Conservation (phyloP, 345 rosid genomes). For the Mercurialis annua region DNA sequence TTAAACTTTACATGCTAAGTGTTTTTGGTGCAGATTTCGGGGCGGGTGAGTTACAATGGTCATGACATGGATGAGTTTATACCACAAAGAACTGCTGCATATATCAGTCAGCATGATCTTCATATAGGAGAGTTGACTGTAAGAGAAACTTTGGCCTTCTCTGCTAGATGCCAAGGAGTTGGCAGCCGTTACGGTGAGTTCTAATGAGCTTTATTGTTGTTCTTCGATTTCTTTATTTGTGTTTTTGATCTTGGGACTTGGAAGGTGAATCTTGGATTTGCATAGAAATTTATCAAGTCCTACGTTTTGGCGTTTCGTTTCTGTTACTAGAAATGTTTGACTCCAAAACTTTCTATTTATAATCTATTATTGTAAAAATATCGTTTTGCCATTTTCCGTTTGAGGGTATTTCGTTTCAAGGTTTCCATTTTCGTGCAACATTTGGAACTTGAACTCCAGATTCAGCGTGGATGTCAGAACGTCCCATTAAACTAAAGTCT, state of each 20-base stretch:
- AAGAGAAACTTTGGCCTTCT: constrained; percentile 72
- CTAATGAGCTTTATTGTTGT: neutral
- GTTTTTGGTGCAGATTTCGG: constrained; percentile 36
- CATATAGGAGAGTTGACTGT: constrained; percentile 60
- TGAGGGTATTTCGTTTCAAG: too few species aligned
- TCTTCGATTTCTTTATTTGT: too few species aligned
- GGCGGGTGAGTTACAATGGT: constrained; percentile 60
- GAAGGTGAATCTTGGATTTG: too few species aligned
- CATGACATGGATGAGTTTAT: constrained; percentile 46
- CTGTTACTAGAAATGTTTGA: too few species aligned
- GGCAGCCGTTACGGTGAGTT: constrained; percentile 59
- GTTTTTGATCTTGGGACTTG: too few species aligned
- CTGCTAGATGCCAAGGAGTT: constrained; percentile 61
- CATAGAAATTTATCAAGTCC: too few species aligned
- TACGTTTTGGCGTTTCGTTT: too few species aligned
- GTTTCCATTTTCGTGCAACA: too few species aligned
- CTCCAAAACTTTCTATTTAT: neutral
- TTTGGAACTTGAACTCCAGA: too few species aligned
- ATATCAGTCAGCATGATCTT: constrained; percentile 59
- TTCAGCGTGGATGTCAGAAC: too few species aligned
- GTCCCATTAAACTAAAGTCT: too few species aligned
- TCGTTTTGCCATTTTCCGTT: too few species aligned
- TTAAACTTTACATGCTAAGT: neutral
- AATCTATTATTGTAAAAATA: neutral
- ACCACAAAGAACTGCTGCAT: constrained; percentile 60